Conservation (phyloP, 192 early-diverging fungal species). For the Entomortierella parvispora region DNA sequence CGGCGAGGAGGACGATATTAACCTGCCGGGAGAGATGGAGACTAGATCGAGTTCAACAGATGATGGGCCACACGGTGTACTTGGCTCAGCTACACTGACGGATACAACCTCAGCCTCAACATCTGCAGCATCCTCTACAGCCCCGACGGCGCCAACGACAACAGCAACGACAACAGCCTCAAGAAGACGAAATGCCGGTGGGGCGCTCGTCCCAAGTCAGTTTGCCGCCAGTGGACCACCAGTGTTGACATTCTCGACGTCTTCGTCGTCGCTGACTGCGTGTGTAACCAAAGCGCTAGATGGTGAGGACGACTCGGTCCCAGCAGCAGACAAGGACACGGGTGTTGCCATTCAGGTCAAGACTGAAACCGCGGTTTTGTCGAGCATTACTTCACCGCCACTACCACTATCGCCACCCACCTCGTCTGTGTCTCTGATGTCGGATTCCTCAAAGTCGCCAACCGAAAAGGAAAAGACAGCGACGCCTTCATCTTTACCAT, state of each 20-base stretch:
- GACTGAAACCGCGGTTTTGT: background rate
- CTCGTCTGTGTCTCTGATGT: no score
- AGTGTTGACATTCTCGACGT: background rate
- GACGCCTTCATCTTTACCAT: no score
- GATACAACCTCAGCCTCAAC: background rate
- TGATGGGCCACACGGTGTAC: no score
- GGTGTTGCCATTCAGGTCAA: background rate
- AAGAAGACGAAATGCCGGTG: conserved; percentile 25
- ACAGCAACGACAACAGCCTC: conserved; percentile 5
- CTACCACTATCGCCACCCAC: background rate
- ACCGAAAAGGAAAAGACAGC: no score
- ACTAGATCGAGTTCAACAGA: no score
- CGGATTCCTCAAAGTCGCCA: no score
- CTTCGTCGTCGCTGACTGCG: background rate
- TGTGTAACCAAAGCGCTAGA: no score
- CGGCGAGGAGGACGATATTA: no score
- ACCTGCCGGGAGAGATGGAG: no score
- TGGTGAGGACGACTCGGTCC: background rate
- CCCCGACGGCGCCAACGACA: background rate
- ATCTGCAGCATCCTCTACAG: background rate
- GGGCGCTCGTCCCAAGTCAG: conserved; percentile 21
- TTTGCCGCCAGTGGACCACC: conserved; percentile 2
- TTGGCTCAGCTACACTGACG: no score
- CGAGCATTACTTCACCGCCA: background rate
- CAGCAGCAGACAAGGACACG: no score